Evolutionary conservation across 148 eudicot genomes (phyloP).

Genomic region (Polygonum maritimum): DNA sequence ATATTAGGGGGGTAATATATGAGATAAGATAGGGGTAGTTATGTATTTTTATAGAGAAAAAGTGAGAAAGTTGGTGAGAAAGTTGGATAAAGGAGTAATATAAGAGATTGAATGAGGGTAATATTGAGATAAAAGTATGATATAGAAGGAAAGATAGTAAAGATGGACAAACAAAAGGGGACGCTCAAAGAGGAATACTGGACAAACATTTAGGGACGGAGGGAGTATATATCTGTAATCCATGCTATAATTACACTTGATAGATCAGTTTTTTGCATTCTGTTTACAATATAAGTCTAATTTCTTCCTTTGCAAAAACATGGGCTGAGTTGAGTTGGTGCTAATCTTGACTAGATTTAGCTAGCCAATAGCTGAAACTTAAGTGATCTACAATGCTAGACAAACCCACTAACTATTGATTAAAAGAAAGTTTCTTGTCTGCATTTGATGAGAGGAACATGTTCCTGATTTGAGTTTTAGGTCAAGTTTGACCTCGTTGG

Average conservation of each 20-base stretch:
- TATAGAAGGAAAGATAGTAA: too few relatives aligned
- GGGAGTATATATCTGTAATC: neutral
- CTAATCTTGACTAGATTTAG: too few relatives aligned
- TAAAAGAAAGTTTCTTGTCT: neutral
- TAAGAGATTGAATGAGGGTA: too few relatives aligned
- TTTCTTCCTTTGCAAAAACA: neutral
- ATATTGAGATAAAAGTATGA: too few relatives aligned
- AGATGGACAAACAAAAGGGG: too few relatives aligned
- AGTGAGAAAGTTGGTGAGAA: too few relatives aligned
- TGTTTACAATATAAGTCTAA: neutral
- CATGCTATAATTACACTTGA: neutral
- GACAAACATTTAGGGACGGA: too few relatives aligned
- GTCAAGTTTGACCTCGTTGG: neutral
- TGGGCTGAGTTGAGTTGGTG: neutral
- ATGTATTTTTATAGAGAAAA: too few relatives aligned
- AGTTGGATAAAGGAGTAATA: too few relatives aligned
- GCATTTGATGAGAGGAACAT: neutral
- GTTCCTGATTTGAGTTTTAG: neutral
- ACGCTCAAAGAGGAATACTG: too few relatives aligned
- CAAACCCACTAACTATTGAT: neutral
- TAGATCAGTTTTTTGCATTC: neutral
- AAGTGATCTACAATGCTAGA: neutral
- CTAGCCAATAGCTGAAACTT: neutral
- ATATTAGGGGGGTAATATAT: too few relatives aligned
- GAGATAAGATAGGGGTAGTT: too few relatives aligned